phyloP scores from a whole-genome alignment of 1,284 basidiomycete genomes.

The Schizophyllum amplum region DNA sequence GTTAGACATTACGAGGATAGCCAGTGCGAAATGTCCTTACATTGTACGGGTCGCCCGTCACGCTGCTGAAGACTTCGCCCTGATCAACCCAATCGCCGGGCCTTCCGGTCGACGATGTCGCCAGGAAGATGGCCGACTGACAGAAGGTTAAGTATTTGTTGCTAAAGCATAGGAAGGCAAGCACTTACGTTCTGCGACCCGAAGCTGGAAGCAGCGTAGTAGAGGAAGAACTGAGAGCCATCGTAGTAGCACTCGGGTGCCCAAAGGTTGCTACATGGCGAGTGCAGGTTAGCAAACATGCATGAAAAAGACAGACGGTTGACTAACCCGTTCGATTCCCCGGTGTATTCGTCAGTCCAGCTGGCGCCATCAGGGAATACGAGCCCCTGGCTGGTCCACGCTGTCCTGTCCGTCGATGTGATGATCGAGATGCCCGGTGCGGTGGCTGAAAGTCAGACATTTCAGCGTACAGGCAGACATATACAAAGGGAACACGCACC shows the following conservation, averaged over 20 bases:
- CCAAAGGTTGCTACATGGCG: slow-evolving; percentile 30
- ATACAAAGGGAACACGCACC: slow-evolving; percentile 23
- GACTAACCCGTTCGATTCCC: slow-evolving; percentile 36
- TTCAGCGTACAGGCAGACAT: background rate
- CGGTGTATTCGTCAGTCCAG: slow-evolving; percentile 45
- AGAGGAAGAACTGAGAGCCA: slow-evolving; percentile 22
- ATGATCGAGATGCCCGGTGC: slow-evolving; percentile 42
- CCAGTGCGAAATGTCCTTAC: slow-evolving; percentile 21
- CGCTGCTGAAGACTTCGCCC: slow-evolving; percentile 41
- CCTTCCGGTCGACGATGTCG: slow-evolving; percentile 36
- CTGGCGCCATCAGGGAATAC: slow-evolving; percentile 41
- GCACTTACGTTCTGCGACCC: slow-evolving; percentile 36
- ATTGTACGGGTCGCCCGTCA: slow-evolving; percentile 36
- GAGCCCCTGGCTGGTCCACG: slow-evolving; percentile 38
- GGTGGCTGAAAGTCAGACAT: slow-evolving; percentile 26
- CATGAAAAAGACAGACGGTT: background rate
- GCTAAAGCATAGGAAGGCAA: background rate
- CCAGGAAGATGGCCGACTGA: slow-evolving; percentile 42
- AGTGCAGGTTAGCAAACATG: background rate
- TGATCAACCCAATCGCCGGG: slow-evolving; percentile 39
- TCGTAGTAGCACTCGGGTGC: slow-evolving; percentile 38
- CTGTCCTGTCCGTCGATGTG: slow-evolving; percentile 41
- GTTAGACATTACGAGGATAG: background rate
- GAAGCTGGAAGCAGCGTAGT: slow-evolving; percentile 37
- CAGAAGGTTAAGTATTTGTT: background rate